Evolutionary conservation across 306 rosid species (phyloP).

Genomic region (Malus sieversii): DNA sequence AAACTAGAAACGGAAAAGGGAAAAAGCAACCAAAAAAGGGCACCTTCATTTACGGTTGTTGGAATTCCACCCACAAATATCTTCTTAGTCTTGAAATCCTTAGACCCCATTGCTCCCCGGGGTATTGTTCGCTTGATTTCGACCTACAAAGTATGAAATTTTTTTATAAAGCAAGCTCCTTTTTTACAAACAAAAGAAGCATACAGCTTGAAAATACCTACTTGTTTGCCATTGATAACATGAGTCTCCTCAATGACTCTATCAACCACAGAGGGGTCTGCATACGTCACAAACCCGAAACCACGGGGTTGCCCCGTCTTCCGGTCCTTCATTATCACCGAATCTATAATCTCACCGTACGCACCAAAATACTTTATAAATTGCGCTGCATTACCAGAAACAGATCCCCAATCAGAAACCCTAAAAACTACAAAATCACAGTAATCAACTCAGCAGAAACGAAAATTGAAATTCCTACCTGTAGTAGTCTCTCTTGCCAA

Average conservation of each 20-base stretch:
- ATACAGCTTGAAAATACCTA: slow-evolving; percentile 13
- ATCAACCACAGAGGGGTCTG: slow-evolving; percentile 79
- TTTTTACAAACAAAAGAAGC: not conserved
- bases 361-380: slow-evolving; percentile 76
- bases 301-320: slow-evolving; percentile 94
- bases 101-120: slow-evolving; percentile 69
- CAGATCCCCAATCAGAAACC: slow-evolving; percentile 10
- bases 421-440: not conserved
- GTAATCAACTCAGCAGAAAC: not conserved
- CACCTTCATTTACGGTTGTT: slow-evolving; percentile 79
- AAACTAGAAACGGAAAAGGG: not conserved
- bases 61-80: slow-evolving; percentile 95
- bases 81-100: slow-evolving; percentile 88
- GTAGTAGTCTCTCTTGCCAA: slow-evolving; percentile 90
- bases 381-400: slow-evolving; percentile 51
- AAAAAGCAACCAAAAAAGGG: not conserved
- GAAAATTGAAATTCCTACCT: slow-evolving; percentile 45
- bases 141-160: slow-evolving; percentile 47
- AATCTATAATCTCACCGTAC: slow-evolving; percentile 81
- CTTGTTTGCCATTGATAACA: slow-evolving; percentile 77
- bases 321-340: slow-evolving; percentile 92
- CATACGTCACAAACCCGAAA: slow-evolving; percentile 84
- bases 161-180: not conserved
- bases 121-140: slow-evolving; percentile 98
- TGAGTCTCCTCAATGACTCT: slow-evolving; percentile 76